Evolutionary conservation across 208 protist species (phyloP).

Genomic region (Trypanosoma platydactyli): DNA sequence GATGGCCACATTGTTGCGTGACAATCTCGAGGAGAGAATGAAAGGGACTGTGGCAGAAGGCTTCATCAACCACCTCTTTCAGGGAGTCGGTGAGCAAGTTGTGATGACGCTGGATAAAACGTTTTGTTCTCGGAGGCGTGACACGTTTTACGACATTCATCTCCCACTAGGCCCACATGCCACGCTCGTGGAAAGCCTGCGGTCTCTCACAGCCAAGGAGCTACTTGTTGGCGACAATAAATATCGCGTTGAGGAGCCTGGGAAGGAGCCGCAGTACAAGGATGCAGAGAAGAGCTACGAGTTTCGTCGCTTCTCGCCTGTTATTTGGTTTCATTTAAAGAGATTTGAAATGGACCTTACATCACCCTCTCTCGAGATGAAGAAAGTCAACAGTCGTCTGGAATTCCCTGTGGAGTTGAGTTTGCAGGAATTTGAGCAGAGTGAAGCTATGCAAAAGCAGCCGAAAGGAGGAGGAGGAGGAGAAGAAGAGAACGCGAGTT

Average conservation of each 20-base stretch:
- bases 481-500: neutral
- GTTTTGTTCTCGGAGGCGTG: conserved; percentile 62
- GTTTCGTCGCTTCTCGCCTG: conserved; percentile 80
- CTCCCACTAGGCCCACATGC: conserved; percentile 66
- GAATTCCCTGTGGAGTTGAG: conserved; percentile 79
- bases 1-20: conserved; percentile 82
- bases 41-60: conserved; percentile 86
- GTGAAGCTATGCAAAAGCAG: neutral
- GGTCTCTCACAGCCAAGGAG: conserved; percentile 71
- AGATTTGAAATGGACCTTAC: conserved; percentile 90
- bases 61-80: conserved; percentile 82
- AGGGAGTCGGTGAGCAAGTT: conserved; percentile 75
- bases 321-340: conserved; percentile 91
- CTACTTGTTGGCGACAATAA: conserved; percentile 90
- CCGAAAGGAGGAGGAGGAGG: neutral
- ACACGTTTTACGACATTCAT: conserved; percentile 91
- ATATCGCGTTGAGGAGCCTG: conserved; percentile 83
- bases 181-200: conserved; percentile 71
- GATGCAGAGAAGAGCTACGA: conserved; percentile 81
- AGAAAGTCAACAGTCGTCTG: conserved; percentile 76
- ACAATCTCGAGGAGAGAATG: conserved; percentile 90
- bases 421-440: conserved; percentile 56
- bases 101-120: conserved; percentile 81
- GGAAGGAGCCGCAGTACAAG: conserved; percentile 79
- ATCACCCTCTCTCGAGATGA: conserved; percentile 78